Evolutionary conservation across 2,329 filamentous ascomycete species (phyloP), one percentile per base, ranked within the genome.

Genomic region (Phialemonium atrogriseum): DNA sequence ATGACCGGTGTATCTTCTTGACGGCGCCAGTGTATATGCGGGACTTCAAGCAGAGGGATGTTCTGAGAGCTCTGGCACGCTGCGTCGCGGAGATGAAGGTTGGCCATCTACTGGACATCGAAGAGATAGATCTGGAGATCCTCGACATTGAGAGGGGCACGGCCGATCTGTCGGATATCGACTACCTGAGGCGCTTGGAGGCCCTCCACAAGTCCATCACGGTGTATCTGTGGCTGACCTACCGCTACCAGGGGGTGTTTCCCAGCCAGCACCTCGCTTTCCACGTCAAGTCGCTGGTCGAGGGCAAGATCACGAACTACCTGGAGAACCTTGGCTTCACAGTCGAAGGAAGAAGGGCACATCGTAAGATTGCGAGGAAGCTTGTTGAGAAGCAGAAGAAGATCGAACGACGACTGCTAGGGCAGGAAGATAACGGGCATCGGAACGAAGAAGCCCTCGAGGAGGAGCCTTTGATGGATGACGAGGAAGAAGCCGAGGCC

Each of bases 181-280:
- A 62, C 0, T 84, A 86, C 43, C 66, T 98, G 9, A 62, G 64
- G 33, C 58, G 66, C 7, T 64, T 96, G 13, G 91, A 98, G 54
- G 55, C 62, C 4, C 66, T 98, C 11, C 91, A 98, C 60, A 84
- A 84, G 47, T 68, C 76, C 17, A 63, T 98, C 22, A 85, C 89
- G 26, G 62, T 88, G 27, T 98, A 96, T 51, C 68, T 94, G 2
- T 98, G 91, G 91, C 67, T 98, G 11, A 89, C 84, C 45, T 96
- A 89, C 56, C 80, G 89, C 6, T 94, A 89, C 54, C 68, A 77
- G 4, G 84, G 84, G 29, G 69, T 93, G 30, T 94, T 95, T 54
- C 71, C 64, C 5, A 84, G 80, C 41, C 75, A 89, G 45, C 64
- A 65, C 1, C 65, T 94, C 25, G 87, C 85, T 1, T 80, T 84